Base-by-base conservation (phyloP, 2,329 filamentous ascomycete genomes). In the Colletotrichum scovillei region DNA sequence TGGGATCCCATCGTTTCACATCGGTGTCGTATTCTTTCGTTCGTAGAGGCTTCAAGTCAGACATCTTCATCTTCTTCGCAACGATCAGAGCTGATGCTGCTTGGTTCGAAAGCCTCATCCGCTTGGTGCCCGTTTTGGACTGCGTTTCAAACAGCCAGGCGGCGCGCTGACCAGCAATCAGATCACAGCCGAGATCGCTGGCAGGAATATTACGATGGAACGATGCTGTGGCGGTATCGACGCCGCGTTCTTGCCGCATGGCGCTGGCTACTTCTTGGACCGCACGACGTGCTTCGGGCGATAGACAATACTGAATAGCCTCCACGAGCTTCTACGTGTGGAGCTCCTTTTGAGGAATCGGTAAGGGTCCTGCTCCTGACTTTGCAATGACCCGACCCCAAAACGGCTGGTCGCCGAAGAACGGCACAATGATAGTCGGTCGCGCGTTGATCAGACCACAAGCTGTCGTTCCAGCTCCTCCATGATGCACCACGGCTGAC, bases 381-480 rank as follows among this genome's bases (percentile, higher is more conserved):
- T 76, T 76, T 2, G 79, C 79, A 0, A 86, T 78, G 79, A 85
- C 84, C 3, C 79, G 76, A 14, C 81, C 83, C 84, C 84, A 86
- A 74, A 86, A 86, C 49, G 82, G 83, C 75, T 86, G 84, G 63
- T 84, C 83, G 46, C 83, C 84, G 74, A 86, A 86, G 73, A 86
- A 91, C 0, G 89, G 89, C 0, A 91, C 85, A 24, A 91, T 84
- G 0, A 86, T 78, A 0, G 89, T 91, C 0, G 89, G 88, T 22
- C 83, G 80, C 0, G 85, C 88, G 59, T 87, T 83, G 3, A 82
- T 78, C 5, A 91, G 83, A 1, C 89, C 88, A 49, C 85, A 86
- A 1, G 89, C 88, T 3, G 89, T 90, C 0, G 88, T 91, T 4
- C 89, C 89, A 16, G 89, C 89, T 8, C 89, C 89, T 24, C 89